phyloP scores from a whole-genome alignment of 2,329 filamentous ascomycete species.

The Colletotrichum shisoi region DNA sequence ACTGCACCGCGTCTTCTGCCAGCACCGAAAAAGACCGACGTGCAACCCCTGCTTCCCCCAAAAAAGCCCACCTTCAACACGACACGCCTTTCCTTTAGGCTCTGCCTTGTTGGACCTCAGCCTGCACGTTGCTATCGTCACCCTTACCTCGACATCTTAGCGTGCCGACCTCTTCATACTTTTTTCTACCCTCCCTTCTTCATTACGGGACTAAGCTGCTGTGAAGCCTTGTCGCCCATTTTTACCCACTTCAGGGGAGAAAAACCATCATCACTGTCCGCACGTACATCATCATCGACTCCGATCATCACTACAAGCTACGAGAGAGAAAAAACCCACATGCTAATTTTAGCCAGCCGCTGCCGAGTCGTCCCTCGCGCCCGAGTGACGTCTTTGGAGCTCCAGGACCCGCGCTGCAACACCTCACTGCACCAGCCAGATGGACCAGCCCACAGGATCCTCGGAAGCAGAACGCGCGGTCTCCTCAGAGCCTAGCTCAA shows the following conservation, averaged over 20 bases:
- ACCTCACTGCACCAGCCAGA: slow-evolving; percentile 55
- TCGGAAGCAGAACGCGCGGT: slow-evolving; percentile 65
- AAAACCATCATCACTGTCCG: slow-evolving; percentile 24
- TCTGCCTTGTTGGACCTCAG: slow-evolving; percentile 30
- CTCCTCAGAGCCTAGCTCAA: slow-evolving; percentile 70
- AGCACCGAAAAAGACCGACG: slow-evolving; percentile 35
- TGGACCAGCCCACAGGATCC: slow-evolving; percentile 61
- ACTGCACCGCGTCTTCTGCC: slow-evolving; percentile 27
- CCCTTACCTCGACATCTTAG: slow-evolving; percentile 33
- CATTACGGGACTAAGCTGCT: slow-evolving; percentile 19
- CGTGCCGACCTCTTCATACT: slow-evolving; percentile 21
- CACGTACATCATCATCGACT: slow-evolving; percentile 35
- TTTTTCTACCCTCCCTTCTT: background rate
- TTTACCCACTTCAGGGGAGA: slow-evolving; percentile 46
- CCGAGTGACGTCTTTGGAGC: slow-evolving; percentile 60
- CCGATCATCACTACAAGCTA: slow-evolving; percentile 37
- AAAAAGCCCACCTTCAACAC: slow-evolving; percentile 38
- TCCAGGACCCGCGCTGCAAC: slow-evolving; percentile 53
- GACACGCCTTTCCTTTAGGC: slow-evolving; percentile 20
- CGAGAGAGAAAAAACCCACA: slow-evolving; percentile 53
- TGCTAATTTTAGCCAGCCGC: slow-evolving; percentile 64
- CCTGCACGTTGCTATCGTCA: slow-evolving; percentile 33
- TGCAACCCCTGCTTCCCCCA: slow-evolving; percentile 34
- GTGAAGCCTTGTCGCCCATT: slow-evolving; percentile 29
- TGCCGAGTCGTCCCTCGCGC: slow-evolving; percentile 63